Conservation (phyloP, 352 stramenopile species). For the Globisporangium cederbergense region DNA sequence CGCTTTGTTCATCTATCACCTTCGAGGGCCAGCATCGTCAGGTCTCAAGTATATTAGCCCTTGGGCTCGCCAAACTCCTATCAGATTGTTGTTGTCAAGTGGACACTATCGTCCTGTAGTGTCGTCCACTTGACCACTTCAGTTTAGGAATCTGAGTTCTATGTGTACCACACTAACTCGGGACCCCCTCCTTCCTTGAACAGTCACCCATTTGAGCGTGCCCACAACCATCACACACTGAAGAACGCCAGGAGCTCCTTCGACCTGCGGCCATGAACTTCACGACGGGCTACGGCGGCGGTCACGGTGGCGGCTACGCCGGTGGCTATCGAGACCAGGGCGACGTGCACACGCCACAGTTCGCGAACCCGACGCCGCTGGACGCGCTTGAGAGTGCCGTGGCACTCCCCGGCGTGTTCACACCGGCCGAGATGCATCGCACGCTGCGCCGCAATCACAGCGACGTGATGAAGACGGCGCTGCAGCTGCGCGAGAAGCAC, state of each 20-base stretch:
- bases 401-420: slow-evolving; percentile 59
- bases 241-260: not conserved
- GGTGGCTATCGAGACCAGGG: slow-evolving; percentile 30
- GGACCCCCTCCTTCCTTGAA: not conserved
- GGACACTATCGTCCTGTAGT: too few species aligned
- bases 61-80: too few species aligned
- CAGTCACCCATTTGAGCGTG: not conserved
- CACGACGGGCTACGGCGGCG: slow-evolving; percentile 21
- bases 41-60: too few species aligned
- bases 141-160: too few species aligned
- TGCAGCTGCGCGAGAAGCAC: slow-evolving; percentile 72
- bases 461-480: slow-evolving; percentile 66
- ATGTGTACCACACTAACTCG: slow-evolving; percentile 1
- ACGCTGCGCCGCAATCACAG: slow-evolving; percentile 57
- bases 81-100: too few species aligned
- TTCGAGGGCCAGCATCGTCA: too few species aligned
- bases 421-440: slow-evolving; percentile 44
- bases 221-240: not conserved
- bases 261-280: slow-evolving; percentile 16
- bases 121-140: too few species aligned
- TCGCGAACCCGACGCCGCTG: slow-evolving; percentile 39
- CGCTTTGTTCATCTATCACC: too few species aligned
- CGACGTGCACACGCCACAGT: slow-evolving; percentile 28
- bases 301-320: slow-evolving; percentile 15
- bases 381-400: slow-evolving; percentile 67